A percentile compares a stretch with the other conserved stretches of the same genome.
Evolutionary conservation across 805 yeast species (phyloP).

Genomic region (Pichia ethanolica): DNA sequence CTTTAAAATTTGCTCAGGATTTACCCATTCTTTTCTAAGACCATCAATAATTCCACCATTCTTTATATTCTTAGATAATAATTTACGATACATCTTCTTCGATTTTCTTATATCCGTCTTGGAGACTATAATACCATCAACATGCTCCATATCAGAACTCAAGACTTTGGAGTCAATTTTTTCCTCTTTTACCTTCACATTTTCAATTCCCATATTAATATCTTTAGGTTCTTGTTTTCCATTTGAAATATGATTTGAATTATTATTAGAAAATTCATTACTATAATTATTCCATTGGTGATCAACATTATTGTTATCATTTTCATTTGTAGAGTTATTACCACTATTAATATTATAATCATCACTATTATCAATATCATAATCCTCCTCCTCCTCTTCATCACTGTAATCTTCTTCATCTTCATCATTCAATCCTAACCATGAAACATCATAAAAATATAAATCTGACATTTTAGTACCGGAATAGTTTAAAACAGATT

Average conservation of each 20-base stretch:
- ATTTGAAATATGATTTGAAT: too few relatives aligned
- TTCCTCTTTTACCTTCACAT: too few relatives aligned
- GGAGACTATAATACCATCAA: not conserved
- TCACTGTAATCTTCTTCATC: slow-evolving; percentile 11
- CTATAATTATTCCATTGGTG: too few relatives aligned
- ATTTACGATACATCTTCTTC: slow-evolving; percentile 11
- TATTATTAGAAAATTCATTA: too few relatives aligned
- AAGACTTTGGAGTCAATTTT: too few relatives aligned
- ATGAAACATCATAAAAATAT: slow-evolving; percentile 56
- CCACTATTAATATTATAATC: not conserved
- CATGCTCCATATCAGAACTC: not conserved
- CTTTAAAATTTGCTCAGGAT: slow-evolving; percentile 19
- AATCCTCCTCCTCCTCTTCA: not conserved
- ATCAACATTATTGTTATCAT: too few relatives aligned
- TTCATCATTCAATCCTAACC: slow-evolving; percentile 41
- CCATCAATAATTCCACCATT: slow-evolving; percentile 27
- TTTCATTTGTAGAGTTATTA: not conserved
- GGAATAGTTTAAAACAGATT: slow-evolving; percentile 30
- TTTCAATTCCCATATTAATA: too few relatives aligned
- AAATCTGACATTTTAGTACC: slow-evolving; percentile 46
- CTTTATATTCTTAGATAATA: slow-evolving; percentile 17
- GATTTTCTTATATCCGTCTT: slow-evolving; percentile 7
- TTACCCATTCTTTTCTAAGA: slow-evolving; percentile 26
- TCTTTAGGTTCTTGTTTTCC: too few relatives aligned
- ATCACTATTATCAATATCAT: not conserved